Evolutionary conservation across 2,329 filamentous ascomycete genomes (phyloP).

Genomic region (Huntiella decipiens): DNA sequence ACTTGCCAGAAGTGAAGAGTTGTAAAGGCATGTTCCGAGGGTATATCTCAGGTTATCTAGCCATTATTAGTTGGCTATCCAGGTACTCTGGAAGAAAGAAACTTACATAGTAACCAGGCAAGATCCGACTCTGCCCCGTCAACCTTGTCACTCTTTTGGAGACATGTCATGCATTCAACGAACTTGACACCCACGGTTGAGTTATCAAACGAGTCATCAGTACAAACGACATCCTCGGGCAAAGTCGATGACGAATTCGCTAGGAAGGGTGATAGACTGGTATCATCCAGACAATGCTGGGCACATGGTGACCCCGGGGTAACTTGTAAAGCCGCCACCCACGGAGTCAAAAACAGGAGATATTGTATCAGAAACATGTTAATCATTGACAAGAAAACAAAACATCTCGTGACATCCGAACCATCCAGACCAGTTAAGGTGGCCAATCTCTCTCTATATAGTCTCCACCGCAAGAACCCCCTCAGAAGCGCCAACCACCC

Average conservation of each 20-base stretch:
- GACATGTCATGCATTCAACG: slow-evolving; percentile 27
- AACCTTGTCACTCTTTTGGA: slow-evolving; percentile 25
- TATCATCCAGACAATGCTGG: slow-evolving; percentile 25
- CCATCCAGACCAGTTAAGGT: too few relatives aligned
- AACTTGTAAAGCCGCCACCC: slow-evolving; percentile 22
- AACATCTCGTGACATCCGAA: too few relatives aligned
- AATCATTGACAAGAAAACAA: too few relatives aligned
- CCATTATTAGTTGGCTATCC: slow-evolving; percentile 12
- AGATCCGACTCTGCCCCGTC: slow-evolving; percentile 23
- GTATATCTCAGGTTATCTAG: slow-evolving; percentile 32
- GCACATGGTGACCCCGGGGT: slow-evolving; percentile 33
- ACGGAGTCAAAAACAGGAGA: too few relatives aligned
- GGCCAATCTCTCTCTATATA: too few relatives aligned
- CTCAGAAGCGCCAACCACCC: too few relatives aligned
- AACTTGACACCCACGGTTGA: slow-evolving; percentile 25
- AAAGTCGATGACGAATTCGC: slow-evolving; percentile 23
- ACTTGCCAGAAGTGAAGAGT: slow-evolving; percentile 17
- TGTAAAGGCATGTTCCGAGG: slow-evolving; percentile 27
- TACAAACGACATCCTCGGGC: slow-evolving; percentile 28
- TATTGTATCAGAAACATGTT: too few relatives aligned
- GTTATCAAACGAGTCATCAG: slow-evolving; percentile 22
- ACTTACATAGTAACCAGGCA: slow-evolving; percentile 29
- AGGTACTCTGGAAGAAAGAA: not conserved
- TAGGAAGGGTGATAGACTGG: slow-evolving; percentile 18
- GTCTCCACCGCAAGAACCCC: too few relatives aligned